A percentile compares a stretch with the other conserved stretches of the same genome.
phyloP scores from a whole-genome alignment of 225 moss, liverwort and hornwort genomes.

The Thuidium tamariscinum region DNA sequence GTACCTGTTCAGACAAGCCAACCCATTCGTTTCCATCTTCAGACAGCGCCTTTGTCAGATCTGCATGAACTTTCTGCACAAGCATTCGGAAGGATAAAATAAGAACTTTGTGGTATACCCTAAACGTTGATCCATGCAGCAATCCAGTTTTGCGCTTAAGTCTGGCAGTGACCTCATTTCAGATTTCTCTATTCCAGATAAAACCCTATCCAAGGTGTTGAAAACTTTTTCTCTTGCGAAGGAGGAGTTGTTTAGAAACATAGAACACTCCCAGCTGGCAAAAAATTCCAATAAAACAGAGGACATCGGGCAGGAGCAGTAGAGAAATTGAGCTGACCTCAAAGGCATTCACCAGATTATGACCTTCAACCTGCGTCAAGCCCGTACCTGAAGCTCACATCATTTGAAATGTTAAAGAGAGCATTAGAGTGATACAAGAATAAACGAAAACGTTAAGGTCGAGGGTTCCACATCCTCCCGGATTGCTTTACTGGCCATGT shows the following conservation, averaged over 20 bases:
- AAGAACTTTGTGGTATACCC: neutral
- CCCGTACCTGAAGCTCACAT: constrained; percentile 2
- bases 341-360: constrained; percentile 26
- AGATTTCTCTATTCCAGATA: neutral
- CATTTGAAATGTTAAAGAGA: neutral
- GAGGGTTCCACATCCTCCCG: neutral
- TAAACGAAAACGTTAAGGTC: neutral
- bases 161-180: neutral
- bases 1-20: constrained; percentile 40
- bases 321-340: constrained; percentile 22
- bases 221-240: neutral
- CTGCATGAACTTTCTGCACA: constrained; percentile 26
- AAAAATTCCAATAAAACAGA: neutral
- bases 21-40: constrained; percentile 25
- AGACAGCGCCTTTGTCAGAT: constrained; percentile 18
- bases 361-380: constrained; percentile 5
- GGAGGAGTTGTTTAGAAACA: neutral
- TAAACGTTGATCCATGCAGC: neutral
- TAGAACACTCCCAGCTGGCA: neutral
- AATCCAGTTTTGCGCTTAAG: neutral
- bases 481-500: neutral
- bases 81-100: neutral
- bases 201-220: neutral
- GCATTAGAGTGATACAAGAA: neutral
- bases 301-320: neutral